Base-by-base conservation (phyloP, 23 red algal species). In the Gracilaria domingensis region DNA sequence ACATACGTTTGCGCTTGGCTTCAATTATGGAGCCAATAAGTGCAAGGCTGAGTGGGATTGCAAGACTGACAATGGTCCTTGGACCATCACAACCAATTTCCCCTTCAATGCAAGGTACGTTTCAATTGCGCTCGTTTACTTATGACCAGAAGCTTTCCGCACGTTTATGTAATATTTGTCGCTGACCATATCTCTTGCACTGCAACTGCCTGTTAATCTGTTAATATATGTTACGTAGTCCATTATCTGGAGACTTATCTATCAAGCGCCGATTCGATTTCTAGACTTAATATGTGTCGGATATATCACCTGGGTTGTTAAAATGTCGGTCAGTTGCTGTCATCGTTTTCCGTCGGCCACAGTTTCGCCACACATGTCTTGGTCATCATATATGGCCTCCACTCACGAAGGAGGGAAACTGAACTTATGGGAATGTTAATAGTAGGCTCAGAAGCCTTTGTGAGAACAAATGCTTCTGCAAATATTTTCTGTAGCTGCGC, bases 51-150 rank as follows among this genome's bases (percentile, higher is more conserved):
- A 95, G 26, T 95, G 93, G 93, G 82, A 85, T 57, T 91, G 75
- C 60, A 95, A 88, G 61, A 95, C 93, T 49, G 93, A 86, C 35
- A 91, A 95, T 39, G 93, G 93, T 44, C 93, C 93, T 20, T 95
- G 93, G 93, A 95, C 93, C 56, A 79, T 84, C 61, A 61, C 77
- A 26, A 74, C 89, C 34, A 74, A 58, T 37, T 92, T 92, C 48
- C 79, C 79, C 25, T 92, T 92, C 39, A 78, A 92, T 61, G 66
- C 79, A 45, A 90, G 87, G 87, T 90, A 90, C 39, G 87, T 90
- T 81, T 18, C 32, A 69, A 69, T 69, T 11, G 32, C 64, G 26
- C 82, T 48, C 37, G 48, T 66, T 65, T 62, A 47, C 53, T 18
- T 69, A 37, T 36, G 32, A 69, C 33, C 64, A 79, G 5, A 79